A percentile compares a stretch with the other conserved stretches of the same genome.
Evolutionary conservation across 2,329 filamentous ascomycete species (phyloP).

Genomic region (Saccharata proteae): DNA sequence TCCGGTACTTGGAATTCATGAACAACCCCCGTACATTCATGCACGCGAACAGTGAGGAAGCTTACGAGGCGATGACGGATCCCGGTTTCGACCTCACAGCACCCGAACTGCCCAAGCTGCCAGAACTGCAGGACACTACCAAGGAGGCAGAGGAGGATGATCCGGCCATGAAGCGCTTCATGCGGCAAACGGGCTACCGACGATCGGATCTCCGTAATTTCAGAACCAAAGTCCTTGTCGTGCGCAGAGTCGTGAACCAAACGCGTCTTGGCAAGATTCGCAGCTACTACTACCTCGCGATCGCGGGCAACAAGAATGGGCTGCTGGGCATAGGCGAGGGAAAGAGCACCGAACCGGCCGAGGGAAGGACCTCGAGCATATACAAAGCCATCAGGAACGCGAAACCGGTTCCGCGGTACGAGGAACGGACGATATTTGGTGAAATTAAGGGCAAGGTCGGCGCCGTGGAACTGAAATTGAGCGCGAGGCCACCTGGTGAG

Average conservation of each 20-base stretch:
- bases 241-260: slow-evolving; percentile 73
- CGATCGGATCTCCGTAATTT: slow-evolving; percentile 38
- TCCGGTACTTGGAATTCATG: slow-evolving; percentile 26
- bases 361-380: slow-evolving; percentile 60
- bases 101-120: slow-evolving; percentile 38
- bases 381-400: slow-evolving; percentile 82
- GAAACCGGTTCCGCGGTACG: slow-evolving; percentile 82
- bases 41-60: slow-evolving; percentile 38
- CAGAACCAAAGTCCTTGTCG: slow-evolving; percentile 60
- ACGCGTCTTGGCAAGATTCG: slow-evolving; percentile 90
- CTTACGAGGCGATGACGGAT: slow-evolving; percentile 35
- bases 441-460: slow-evolving; percentile 74
- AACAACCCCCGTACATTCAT: slow-evolving; percentile 34
- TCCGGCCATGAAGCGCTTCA: slow-evolving; percentile 38
- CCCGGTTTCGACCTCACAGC: slow-evolving; percentile 33
- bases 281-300: slow-evolving; percentile 60
- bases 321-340: slow-evolving; percentile 80
- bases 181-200: slow-evolving; percentile 45
- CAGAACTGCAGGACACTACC: slow-evolving; percentile 15
- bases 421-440: slow-evolving; percentile 83
- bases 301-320: slow-evolving; percentile 80
- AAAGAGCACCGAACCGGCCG: slow-evolving; percentile 63
- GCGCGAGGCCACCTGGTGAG: slow-evolving; percentile 76
- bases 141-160: slow-evolving; percentile 29
- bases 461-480: slow-evolving; percentile 74